Conservation (phyloP, 1,284 basidiomycete species). For the Malassezia yamatoensis region DNA sequence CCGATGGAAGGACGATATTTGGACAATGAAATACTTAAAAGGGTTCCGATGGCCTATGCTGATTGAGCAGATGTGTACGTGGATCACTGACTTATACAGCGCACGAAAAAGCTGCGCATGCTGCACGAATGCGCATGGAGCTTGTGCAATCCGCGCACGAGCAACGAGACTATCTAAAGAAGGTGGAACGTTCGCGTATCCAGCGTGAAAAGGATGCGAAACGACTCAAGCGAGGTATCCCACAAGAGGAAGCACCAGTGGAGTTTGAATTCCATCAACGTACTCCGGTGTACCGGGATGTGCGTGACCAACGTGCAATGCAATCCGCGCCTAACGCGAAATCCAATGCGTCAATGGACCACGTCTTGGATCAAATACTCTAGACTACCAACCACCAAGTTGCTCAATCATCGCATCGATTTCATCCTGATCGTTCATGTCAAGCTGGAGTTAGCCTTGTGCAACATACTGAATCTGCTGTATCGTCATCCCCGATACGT, state of each 20-base stretch:
- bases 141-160: constrained; percentile 79
- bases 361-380: constrained; percentile 12
- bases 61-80: constrained; percentile 89
- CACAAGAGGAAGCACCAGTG: constrained; percentile 21
- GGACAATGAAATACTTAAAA: constrained; percentile 98
- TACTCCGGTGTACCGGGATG: constrained; percentile 31
- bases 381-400: constrained; percentile 30
- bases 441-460: constrained; percentile 24
- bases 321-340: not conserved
- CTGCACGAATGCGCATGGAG: constrained; percentile 77
- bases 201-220: constrained; percentile 72
- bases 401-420: constrained; percentile 48
- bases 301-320: constrained; percentile 29
- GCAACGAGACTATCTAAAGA: constrained; percentile 83
- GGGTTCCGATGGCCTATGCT: constrained; percentile 99
- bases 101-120: constrained; percentile 79
- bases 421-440: constrained; percentile 46
- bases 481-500: constrained; percentile 44
- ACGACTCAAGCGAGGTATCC: constrained; percentile 45
- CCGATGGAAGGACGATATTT: constrained; percentile 83
- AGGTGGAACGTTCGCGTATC: constrained; percentile 87
- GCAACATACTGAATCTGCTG: constrained; percentile 41
- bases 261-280: constrained; percentile 39
- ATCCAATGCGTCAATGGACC: constrained; percentile 8
- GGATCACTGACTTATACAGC: constrained; percentile 53